Evolutionary conservation across 2,329 filamentous ascomycete species (phyloP).

Genomic region (Ophiostoma perfectum): DNA sequence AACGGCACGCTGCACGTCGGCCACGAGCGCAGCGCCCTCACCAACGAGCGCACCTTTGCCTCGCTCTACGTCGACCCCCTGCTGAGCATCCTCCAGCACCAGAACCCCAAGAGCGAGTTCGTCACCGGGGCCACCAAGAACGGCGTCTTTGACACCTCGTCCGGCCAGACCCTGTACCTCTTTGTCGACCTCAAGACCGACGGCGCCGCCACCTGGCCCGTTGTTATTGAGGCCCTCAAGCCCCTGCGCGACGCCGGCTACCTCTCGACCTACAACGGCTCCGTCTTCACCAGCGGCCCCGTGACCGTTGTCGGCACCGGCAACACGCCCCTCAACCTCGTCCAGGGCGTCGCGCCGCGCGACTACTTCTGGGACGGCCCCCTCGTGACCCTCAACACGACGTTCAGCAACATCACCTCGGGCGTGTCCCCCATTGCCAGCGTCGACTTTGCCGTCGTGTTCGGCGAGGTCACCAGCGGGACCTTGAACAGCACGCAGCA

Average conservation of each 20-base stretch:
- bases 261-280: constrained; percentile 13
- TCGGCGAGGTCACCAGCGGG: neutral
- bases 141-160: constrained; percentile 13
- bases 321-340: constrained; percentile 12
- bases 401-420: constrained; percentile 6
- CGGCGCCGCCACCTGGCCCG: constrained; percentile 10
- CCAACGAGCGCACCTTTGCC: constrained; percentile 1
- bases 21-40: constrained; percentile 10
- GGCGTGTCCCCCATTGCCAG: constrained; percentile 14
- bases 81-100: neutral
- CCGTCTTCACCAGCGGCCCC: neutral
- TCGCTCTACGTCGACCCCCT: constrained; percentile 15
- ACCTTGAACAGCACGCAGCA: neutral
- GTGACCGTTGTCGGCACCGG: constrained; percentile 15
- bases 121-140: neutral
- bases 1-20: constrained; percentile 15
- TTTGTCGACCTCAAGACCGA: constrained; percentile 17
- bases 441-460: neutral
- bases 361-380: constrained; percentile 16
- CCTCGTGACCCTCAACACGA: constrained; percentile 9
- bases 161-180: constrained; percentile 15
- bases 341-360: constrained; percentile 9
- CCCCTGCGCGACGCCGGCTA: constrained; percentile 14
- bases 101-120: constrained; percentile 14
- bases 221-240: constrained; percentile 1